Evolutionary conservation across 73 alveolate species (phyloP).

Genomic region (Paramecium octaurelia): DNA sequence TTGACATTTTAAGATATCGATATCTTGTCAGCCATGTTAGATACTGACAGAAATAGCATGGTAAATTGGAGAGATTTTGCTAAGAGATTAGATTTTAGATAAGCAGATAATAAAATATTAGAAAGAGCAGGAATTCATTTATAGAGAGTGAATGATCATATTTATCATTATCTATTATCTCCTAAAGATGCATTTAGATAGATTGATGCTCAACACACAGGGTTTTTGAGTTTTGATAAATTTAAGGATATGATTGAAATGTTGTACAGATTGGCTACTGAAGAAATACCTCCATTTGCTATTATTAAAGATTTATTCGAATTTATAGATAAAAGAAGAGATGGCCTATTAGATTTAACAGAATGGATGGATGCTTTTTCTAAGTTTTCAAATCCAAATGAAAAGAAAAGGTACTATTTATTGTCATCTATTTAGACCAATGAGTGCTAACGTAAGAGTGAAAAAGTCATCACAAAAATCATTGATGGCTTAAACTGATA

Average conservation of each 20-base stretch:
- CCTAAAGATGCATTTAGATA: conserved; percentile 89
- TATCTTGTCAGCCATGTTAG: conserved; percentile 66
- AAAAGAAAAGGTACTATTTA: conserved; percentile 58
- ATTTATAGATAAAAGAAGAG: conserved; percentile 91
- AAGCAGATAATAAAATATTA: conserved; percentile 66
- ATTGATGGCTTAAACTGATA: conserved; percentile 1
- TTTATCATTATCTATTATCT: conserved; percentile 75
- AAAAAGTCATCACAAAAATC: background rate
- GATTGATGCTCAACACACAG: conserved; percentile 69
- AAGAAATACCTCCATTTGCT: conserved; percentile 87
- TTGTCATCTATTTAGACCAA: background rate
- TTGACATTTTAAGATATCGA: conserved; percentile 81
- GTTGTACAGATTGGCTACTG: conserved; percentile 78
- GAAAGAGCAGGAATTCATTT: conserved; percentile 74
- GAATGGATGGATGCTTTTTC: conserved; percentile 94
- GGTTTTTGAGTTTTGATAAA: conserved; percentile 70
- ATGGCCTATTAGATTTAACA: conserved; percentile 87
- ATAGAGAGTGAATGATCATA: conserved; percentile 77
- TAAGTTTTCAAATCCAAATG: conserved; percentile 44
- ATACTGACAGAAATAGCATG: conserved; percentile 74
- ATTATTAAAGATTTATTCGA: conserved; percentile 90
- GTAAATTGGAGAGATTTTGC: conserved; percentile 83
- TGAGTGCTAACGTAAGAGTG: conserved; percentile 26
- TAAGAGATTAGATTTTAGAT: conserved; percentile 70
- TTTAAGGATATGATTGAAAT: conserved; percentile 69